Evolutionary conservation across 2,329 filamentous ascomycete species (phyloP).

Genomic region (Didymella pinodella): DNA sequence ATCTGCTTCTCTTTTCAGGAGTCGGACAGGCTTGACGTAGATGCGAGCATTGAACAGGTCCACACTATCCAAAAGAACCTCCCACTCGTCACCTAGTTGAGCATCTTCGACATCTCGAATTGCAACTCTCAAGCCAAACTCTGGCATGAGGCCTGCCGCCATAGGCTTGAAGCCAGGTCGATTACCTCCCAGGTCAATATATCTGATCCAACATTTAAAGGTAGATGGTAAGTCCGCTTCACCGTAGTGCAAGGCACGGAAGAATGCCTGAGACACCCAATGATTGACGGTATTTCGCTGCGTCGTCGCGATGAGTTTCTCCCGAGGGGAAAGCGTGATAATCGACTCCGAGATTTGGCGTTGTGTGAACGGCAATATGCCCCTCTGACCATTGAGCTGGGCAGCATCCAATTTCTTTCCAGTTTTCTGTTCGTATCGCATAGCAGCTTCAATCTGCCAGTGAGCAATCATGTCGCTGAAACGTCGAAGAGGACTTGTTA

Average conservation of each 20-base stretch:
- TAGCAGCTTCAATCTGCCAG: slow-evolving; percentile 70
- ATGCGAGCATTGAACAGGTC: slow-evolving; percentile 47
- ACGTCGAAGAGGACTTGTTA: slow-evolving; percentile 68
- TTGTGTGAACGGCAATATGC: slow-evolving; percentile 61
- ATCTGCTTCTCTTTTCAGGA: slow-evolving; percentile 42
- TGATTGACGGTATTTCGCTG: slow-evolving; percentile 50
- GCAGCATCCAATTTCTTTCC: slow-evolving; percentile 52
- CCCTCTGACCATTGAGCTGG: slow-evolving; percentile 40
- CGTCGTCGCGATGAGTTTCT: slow-evolving; percentile 53
- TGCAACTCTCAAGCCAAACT: slow-evolving; percentile 26
- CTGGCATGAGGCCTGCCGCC: slow-evolving; percentile 28
- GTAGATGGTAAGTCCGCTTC: slow-evolving; percentile 61
- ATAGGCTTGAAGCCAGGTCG: slow-evolving; percentile 5
- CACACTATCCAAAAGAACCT: slow-evolving; percentile 51
- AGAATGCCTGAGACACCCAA: slow-evolving; percentile 64
- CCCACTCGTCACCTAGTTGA: slow-evolving; percentile 56
- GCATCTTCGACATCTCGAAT: slow-evolving; percentile 28
- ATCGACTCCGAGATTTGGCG: slow-evolving; percentile 60
- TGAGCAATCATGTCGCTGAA: slow-evolving; percentile 68
- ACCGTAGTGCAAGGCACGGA: slow-evolving; percentile 65
- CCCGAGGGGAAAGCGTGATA: slow-evolving; percentile 54
- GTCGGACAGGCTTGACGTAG: slow-evolving; percentile 48
- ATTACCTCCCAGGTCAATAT: slow-evolving; percentile 11
- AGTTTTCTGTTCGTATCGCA: slow-evolving; percentile 62
- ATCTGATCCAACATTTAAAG: slow-evolving; percentile 49